phyloP scores from a whole-genome alignment of 2,329 filamentous ascomycete genomes.

The Trichoderma pleuroti region DNA sequence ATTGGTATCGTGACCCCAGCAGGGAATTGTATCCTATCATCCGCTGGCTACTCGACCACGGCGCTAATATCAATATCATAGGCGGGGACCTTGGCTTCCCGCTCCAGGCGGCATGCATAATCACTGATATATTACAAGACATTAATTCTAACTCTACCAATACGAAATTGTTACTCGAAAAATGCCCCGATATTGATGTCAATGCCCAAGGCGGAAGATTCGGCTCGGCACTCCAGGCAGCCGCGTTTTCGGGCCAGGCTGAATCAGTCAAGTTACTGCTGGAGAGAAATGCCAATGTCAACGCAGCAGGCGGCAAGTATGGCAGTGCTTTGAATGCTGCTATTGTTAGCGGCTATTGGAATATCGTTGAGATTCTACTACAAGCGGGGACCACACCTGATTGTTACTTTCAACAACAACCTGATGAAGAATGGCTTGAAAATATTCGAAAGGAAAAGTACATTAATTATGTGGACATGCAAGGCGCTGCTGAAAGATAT shows the following conservation, averaged over 20 bases:
- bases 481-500: background rate
- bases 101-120: conserved; percentile 20
- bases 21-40: background rate
- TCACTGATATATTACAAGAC: background rate
- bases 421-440: background rate
- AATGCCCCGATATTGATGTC: background rate
- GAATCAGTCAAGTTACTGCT: background rate
- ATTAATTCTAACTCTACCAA: background rate
- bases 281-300: background rate
- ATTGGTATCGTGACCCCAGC: too few relatives aligned
- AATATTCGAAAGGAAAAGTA: background rate
- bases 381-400: background rate
- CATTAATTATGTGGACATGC: background rate
- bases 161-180: background rate
- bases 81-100: conserved; percentile 6
- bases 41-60: background rate
- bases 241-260: background rate
- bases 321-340: background rate
- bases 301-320: background rate
- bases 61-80: background rate
- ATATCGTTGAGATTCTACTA: background rate
- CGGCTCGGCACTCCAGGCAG: background rate
- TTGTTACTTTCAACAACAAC: background rate
- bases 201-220: background rate
- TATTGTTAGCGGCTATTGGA: background rate